Base-by-base conservation (phyloP, 768 basidiomycete species). In the Phaeotremella skinneri region DNA sequence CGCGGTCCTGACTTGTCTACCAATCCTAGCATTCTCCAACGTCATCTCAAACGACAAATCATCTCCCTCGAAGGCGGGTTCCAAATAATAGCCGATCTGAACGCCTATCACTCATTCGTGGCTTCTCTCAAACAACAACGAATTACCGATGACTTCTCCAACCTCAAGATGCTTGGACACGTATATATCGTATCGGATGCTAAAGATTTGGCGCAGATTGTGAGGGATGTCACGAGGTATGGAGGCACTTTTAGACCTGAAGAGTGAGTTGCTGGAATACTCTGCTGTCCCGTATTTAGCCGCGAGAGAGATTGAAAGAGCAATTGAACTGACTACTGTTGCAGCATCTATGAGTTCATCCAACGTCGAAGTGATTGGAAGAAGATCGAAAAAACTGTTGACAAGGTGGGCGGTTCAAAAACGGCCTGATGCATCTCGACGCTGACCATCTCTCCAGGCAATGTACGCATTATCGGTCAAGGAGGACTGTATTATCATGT, bases 291-390 rank as follows among this genome's bases (percentile, higher is more conserved):
- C 45, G 26, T 20, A 48, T 32, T 53, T 11, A 27, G 52, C 25
- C 21, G n/a, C 23, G 13, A 41, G 13, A 4, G 32, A 34, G 43
- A 52, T n/a, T 20, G 29, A 52, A 13, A 4, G 26, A 32, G 34
- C 34, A 34, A 43, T 52, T 41, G 25, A 17, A 27, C 27, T 23
- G 45, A 23, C 21, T 49, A 27, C 31, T 23, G 26, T 59, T 58
- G 87, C 85, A 94, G 97, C 72, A 82, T 97, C 51, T 97, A 97
- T 74, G 94, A 98, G 76, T 94, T 97, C 69, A 89, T 97, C 69
- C 90, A 92, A 58, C 81, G 93, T 21, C 83, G 93, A 31, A 88
- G 90, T 5, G 94, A 99, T 75, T 98, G 94, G 94, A 94, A 96
- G 80, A 93, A 90, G 80, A 98, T 98, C 59, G 93, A 98, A 76